A percentile compares a stretch with the other conserved stretches of the same genome.
These are phyloP conservation scores for Afroboletus lepidellus DNA, from an alignment of 1,284 basidiomycete species.

Conservation along the genomic window DNA sequence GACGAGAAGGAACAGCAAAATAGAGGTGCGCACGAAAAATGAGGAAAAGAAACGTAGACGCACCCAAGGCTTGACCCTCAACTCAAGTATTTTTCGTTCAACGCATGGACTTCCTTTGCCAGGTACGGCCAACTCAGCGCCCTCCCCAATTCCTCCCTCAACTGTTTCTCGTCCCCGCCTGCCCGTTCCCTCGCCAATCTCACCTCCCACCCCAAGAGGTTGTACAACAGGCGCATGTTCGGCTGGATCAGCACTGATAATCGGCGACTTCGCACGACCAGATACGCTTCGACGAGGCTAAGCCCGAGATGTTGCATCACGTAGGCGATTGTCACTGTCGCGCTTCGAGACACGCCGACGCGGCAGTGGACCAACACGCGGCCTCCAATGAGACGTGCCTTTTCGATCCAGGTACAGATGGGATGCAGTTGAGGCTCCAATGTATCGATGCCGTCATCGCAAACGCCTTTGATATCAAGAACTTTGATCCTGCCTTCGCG, in stretches of 20 bases:
- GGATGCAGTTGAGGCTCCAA: conserved; percentile 85
- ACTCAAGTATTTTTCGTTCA: conserved; percentile 78
- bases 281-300: conserved; percentile 89
- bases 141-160: conserved; percentile 56
- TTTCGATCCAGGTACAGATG: conserved; percentile 92
- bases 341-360: conserved; percentile 91
- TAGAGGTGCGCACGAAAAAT: too few relatives aligned
- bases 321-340: conserved; percentile 95
- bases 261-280: conserved; percentile 82
- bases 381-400: conserved; percentile 78
- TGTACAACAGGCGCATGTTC: conserved; percentile 90
- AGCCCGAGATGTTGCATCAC: conserved; percentile 93
- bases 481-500: conserved; percentile 86
- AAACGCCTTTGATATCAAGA: conserved; percentile 84
- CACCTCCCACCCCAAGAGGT: conserved; percentile 91
- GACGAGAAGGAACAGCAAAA: neutral
- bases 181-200: conserved; percentile 73
- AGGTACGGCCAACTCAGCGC: conserved; percentile 78
- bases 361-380: conserved; percentile 95
- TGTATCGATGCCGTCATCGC: conserved; percentile 95
- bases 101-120: conserved; percentile 72
- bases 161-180: conserved; percentile 44
- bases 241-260: conserved; percentile 90
- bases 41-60: neutral
- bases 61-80: conserved; percentile 29